Conservation (phyloP, 768 basidiomycete genomes). For the Boletus coccyginus region DNA sequence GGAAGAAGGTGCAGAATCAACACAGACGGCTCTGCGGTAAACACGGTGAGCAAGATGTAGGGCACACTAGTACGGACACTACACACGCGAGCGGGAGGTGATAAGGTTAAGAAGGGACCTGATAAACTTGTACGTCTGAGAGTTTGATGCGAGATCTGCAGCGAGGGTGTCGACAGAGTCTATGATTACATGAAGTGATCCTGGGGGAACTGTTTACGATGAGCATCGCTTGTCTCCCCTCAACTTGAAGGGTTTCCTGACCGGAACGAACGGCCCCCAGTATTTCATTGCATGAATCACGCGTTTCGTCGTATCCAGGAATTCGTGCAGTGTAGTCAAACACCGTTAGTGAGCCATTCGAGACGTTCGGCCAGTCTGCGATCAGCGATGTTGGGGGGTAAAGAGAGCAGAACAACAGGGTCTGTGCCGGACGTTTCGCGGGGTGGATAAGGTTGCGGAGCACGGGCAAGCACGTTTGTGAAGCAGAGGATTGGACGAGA, state of each 20-base stretch:
- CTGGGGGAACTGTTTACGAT: slow-evolving; percentile 35
- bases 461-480: slow-evolving; percentile 57
- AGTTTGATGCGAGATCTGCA: slow-evolving; percentile 53
- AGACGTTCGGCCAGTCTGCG: slow-evolving; percentile 23
- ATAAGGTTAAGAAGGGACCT: slow-evolving; percentile 44
- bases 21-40: slow-evolving; percentile 46
- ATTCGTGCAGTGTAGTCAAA: slow-evolving; percentile 51
- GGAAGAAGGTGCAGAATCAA: slow-evolving; percentile 57
- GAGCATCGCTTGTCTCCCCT: not conserved
- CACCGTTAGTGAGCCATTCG: slow-evolving; percentile 30
- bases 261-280: slow-evolving; percentile 41
- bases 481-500: slow-evolving; percentile 56
- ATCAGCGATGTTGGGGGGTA: slow-evolving; percentile 50
- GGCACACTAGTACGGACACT: not conserved
- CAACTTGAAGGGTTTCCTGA: slow-evolving; percentile 9
- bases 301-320: slow-evolving; percentile 49
- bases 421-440: slow-evolving; percentile 17
- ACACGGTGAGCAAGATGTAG: slow-evolving; percentile 7
- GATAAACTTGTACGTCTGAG: slow-evolving; percentile 54
- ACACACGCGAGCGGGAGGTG: slow-evolving; percentile 49
- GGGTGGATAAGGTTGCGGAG: slow-evolving; percentile 44
- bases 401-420: slow-evolving; percentile 57
- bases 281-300: slow-evolving; percentile 38
- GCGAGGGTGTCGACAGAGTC: slow-evolving; percentile 71
- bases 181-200: slow-evolving; percentile 60